Base-by-base conservation (phyloP, 495 filamentous ascomycete species). In the Glutinoglossum americanum region DNA sequence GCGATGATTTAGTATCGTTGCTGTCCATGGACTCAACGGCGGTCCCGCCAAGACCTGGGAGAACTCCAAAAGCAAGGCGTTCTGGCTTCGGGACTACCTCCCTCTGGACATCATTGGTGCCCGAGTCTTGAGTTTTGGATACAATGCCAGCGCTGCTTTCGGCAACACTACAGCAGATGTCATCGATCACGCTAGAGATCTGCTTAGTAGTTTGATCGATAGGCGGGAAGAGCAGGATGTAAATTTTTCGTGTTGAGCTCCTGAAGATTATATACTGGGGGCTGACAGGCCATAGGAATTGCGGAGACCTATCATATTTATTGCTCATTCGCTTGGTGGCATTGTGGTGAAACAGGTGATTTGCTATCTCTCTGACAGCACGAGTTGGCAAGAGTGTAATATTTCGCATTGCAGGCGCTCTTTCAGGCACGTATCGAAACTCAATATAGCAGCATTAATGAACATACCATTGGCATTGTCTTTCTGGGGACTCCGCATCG, bases 51-150 rank as follows among this genome's bases (percentile, higher is more conserved):
- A 49, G 10, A 49, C 25, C 21, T 49, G 47, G 47, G 25, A 6
- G 13, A 49, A 27, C 47, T 6, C 8, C 19, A 2, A 27, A 25
- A 49, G 1, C 8, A 13, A 25, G 15, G 68, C 60, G 2, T 72
- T 72, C 54, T 73, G 72, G 71, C 71, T 69, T 7, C 61, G 49
- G 27, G 71, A 74, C 23, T 68, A 66, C 44, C 66, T 74, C 3
- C 64, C 68, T 0, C 60, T 68, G 28, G 70, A 74, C 30, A 64
- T 73, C n/a, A 64, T 67, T 5, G 62, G 68, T 28, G 64, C 71
- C 1, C 66, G 71, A 11, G 59, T 74, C 44, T 69, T 71, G 59
- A 64, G 69, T 3, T 74, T 71, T 53, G 71, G 71, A 2, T 74
- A 74, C 57, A 71, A 74, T 51, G 68, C 72, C 10, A 70, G 63